Evolutionary conservation across 176 grass and related monocot genomes (phyloP).

Genomic region (Hsuehochloa calcarea): DNA sequence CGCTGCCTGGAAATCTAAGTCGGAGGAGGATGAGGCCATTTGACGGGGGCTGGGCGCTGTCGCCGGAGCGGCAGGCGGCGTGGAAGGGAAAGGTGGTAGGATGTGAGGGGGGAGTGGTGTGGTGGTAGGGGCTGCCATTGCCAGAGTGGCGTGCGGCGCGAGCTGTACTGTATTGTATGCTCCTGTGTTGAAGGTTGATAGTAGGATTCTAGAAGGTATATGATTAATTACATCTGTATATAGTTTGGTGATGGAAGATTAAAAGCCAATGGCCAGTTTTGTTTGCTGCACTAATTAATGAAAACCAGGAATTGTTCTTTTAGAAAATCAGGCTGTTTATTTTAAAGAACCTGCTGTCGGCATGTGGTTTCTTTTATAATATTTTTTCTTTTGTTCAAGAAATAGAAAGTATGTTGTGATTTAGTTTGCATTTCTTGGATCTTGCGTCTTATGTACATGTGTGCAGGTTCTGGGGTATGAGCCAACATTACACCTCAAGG

Average conservation of each 20-base stretch:
- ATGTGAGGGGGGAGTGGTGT: too few relatives aligned
- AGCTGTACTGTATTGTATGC: too few relatives aligned
- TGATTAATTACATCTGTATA: background rate
- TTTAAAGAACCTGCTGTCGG: conserved; percentile 4
- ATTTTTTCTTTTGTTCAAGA: background rate
- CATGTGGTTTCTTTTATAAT: background rate
- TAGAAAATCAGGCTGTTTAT: background rate
- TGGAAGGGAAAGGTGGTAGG: too few relatives aligned
- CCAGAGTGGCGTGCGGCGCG: too few relatives aligned
- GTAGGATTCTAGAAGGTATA: conserved; percentile 7
- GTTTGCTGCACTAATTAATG: background rate
- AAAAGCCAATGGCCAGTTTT: background rate
- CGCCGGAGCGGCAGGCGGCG: too few relatives aligned
- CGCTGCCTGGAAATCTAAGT: too few relatives aligned
- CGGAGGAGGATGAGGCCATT: too few relatives aligned
- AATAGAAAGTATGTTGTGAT: background rate
- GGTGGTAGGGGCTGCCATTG: too few relatives aligned
- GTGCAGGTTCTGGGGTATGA: conserved; percentile 42
- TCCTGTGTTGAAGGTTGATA: background rate
- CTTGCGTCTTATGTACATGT: background rate
- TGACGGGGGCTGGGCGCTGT: too few relatives aligned
- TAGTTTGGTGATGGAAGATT: background rate
- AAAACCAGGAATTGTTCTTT: background rate
- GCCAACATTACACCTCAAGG: conserved; percentile 20
- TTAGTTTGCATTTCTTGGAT: conserved; percentile 9